Conservation (phyloP, 495 filamentous ascomycete species). For the Penicillium diatomitis region DNA sequence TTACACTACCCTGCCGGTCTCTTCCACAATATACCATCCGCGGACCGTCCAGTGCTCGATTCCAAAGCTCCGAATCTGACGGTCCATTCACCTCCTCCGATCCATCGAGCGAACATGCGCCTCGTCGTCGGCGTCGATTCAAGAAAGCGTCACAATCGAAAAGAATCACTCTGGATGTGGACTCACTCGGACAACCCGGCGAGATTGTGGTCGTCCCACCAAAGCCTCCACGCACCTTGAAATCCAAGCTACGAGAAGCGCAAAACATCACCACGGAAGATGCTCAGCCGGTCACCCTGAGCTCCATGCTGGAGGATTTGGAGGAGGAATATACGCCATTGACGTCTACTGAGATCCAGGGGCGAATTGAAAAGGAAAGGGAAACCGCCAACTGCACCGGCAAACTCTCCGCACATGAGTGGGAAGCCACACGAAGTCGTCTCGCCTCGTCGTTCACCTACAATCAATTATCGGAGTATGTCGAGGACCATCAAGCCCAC, state of each 20-base stretch:
- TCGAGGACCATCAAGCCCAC: constrained; percentile 1
- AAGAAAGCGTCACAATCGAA: not conserved
- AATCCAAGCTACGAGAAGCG: not conserved
- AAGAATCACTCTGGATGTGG: constrained; percentile 18
- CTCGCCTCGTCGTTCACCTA: constrained; percentile 26
- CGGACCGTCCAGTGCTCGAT: not conserved
- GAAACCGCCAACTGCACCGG: constrained; percentile 7
- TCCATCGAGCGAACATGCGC: not conserved
- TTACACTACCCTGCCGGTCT: not conserved
- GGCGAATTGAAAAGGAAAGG: constrained; percentile 20
- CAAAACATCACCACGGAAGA: not conserved
- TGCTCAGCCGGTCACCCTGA: constrained; percentile 6
- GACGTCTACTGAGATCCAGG: constrained; percentile 3
- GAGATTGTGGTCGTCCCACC: constrained; percentile 31
- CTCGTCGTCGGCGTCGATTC: not conserved
- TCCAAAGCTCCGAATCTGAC: constrained; percentile 2
- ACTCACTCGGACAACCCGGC: constrained; percentile 31
- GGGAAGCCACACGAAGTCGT: constrained; percentile 18
- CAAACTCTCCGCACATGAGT: constrained; percentile 18
- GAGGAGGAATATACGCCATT: constrained; percentile 10
- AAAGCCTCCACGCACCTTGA: constrained; percentile 5
- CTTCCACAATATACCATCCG: not conserved
- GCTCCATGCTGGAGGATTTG: constrained; percentile 23
- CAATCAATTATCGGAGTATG: constrained; percentile 26
- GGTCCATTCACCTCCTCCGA: not conserved